A percentile compares a stretch with the other conserved stretches of the same genome.
Evolutionary conservation across 73 alveolate genomes (phyloP).

Genomic region (Halteria grandinella): DNA sequence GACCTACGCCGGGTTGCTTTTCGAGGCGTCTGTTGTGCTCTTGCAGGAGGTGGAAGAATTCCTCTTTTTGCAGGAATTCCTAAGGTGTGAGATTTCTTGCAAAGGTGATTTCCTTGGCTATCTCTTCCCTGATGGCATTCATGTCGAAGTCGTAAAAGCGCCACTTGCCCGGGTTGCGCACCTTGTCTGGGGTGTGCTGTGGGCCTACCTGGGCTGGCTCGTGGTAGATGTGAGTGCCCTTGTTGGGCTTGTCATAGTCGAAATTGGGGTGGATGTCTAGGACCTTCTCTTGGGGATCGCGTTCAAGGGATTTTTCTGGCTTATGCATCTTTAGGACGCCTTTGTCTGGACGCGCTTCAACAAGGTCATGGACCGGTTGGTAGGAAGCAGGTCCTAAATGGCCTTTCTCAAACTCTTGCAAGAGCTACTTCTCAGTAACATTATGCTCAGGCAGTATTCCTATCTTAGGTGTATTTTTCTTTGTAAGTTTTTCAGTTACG

Average conservation of each 20-base stretch:
- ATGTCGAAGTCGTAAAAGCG: conserved; percentile 72
- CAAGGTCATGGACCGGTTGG: conserved; percentile 61
- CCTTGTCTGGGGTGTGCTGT: conserved; percentile 73
- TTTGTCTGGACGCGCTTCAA: conserved; percentile 70
- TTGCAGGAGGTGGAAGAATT: conserved; percentile 56
- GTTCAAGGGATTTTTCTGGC: conserved; percentile 48
- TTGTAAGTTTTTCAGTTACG: conserved; percentile 26
- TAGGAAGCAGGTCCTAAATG: conserved; percentile 76
- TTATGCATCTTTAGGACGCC: conserved; percentile 56
- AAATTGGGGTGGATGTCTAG: conserved; percentile 69
- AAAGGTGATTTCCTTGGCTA: conserved; percentile 70
- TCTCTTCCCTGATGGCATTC: conserved; percentile 71
- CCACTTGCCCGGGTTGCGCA: conserved; percentile 67
- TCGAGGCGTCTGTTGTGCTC: conserved; percentile 46
- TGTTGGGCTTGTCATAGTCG: conserved; percentile 72
- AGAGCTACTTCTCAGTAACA: neutral
- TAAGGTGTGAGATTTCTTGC: conserved; percentile 64
- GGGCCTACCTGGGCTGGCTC: conserved; percentile 71
- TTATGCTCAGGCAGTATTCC: conserved; percentile 16
- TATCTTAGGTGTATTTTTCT: conserved; percentile 45
- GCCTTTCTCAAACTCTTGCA: conserved; percentile 29
- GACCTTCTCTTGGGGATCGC: conserved; percentile 66
- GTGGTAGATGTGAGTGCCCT: conserved; percentile 60
- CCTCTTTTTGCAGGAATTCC: conserved; percentile 68
- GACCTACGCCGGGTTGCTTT: conserved; percentile 71